Conservation (phyloP, 2,329 filamentous ascomycete species). For the Pestalotiopsis sp. region DNA sequence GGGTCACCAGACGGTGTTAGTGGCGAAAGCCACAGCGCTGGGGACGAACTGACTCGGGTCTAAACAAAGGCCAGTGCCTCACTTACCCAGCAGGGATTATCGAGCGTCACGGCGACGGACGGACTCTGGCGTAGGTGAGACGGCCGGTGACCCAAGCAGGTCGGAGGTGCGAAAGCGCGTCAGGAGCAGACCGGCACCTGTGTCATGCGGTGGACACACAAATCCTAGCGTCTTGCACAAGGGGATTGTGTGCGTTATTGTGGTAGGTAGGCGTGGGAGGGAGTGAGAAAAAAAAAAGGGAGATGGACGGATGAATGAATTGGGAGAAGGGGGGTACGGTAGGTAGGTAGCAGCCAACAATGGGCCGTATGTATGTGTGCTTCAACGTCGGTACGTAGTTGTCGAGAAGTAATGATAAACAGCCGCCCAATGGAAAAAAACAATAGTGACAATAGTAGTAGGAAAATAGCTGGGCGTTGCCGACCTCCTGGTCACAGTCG, state of each 20-base stretch:
- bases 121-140: constrained; percentile 7
- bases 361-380: too few relatives aligned
- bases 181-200: background rate
- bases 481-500: background rate
- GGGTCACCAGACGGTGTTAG: constrained; percentile 31
- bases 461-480: background rate
- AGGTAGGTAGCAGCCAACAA: too few relatives aligned
- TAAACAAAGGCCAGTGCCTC: constrained; percentile 20
- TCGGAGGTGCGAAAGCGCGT: background rate
- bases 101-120: constrained; percentile 5
- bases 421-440: background rate
- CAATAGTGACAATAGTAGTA: too few relatives aligned
- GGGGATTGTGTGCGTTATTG: background rate
- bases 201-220: constrained; percentile 9
- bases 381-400: background rate
- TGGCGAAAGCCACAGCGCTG: constrained; percentile 30
- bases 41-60: constrained; percentile 27
- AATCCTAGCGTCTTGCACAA: background rate
- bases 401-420: background rate
- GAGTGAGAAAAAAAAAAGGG: background rate
- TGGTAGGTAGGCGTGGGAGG: background rate
- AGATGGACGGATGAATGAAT: too few relatives aligned
- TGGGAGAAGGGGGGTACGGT: too few relatives aligned
- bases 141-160: constrained; percentile 10
- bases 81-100: constrained; percentile 9